Evolutionary conservation across 208 protist species (phyloP).

Genomic region (Crithidia acanthocephali): DNA sequence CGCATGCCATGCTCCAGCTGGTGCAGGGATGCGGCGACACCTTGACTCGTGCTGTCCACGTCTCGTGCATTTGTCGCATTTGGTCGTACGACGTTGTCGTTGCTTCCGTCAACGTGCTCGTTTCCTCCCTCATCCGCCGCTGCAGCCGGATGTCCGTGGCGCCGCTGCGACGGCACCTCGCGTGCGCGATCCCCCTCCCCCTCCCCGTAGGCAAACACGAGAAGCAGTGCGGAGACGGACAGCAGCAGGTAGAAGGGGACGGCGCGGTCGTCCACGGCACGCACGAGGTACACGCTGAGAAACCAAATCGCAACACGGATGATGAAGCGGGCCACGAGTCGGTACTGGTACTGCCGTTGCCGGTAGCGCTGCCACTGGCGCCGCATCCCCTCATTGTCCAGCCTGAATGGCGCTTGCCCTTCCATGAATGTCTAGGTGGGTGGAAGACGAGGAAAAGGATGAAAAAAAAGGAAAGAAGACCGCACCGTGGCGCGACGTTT

Average conservation of each 20-base stretch:
- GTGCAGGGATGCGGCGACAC: too few relatives aligned
- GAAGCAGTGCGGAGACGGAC: slow-evolving; percentile 19
- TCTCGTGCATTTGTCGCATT: too few relatives aligned
- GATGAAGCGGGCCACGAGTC: slow-evolving; percentile 12
- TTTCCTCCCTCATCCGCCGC: background rate
- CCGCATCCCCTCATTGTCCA: slow-evolving; percentile 13
- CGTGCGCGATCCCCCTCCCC: background rate
- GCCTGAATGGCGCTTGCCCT: background rate
- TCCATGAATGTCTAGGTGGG: background rate
- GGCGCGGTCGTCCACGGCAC: slow-evolving; percentile 16
- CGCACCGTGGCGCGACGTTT: too few relatives aligned
- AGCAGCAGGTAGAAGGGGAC: slow-evolving; percentile 44
- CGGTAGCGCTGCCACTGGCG: slow-evolving; percentile 9
- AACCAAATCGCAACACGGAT: slow-evolving; percentile 44
- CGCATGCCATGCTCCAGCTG: background rate
- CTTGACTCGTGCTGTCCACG: too few relatives aligned
- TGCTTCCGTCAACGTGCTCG: too few relatives aligned
- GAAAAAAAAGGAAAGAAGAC: background rate
- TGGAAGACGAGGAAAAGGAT: too few relatives aligned
- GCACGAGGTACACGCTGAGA: slow-evolving; percentile 39
- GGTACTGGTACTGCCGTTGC: slow-evolving; percentile 16
- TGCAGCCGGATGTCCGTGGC: background rate
- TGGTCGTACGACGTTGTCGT: too few relatives aligned
- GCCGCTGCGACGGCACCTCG: background rate
- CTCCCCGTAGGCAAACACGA: background rate